Percentiles rank a stretch among this genome's conserved stretches.
Conservation (phyloP, 345 rosid genomes). For the Hibiscus mutabilis region DNA sequence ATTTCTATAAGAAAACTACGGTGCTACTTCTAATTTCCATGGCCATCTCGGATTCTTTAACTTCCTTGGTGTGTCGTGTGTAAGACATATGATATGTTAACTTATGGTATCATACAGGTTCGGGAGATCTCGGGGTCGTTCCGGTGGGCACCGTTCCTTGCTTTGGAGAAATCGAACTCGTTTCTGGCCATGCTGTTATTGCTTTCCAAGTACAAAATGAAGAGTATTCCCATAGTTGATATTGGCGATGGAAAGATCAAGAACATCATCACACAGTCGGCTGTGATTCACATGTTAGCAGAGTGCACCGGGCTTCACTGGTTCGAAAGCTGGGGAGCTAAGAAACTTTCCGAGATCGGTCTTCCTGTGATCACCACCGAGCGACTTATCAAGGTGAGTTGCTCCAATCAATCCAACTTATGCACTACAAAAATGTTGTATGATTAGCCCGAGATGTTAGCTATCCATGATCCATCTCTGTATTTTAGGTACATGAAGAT, state of each 20-base stretch:
- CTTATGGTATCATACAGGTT: constrained; percentile 45
- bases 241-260: constrained; percentile 69
- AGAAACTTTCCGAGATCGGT: constrained; percentile 77
- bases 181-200: constrained; percentile 87
- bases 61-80: neutral
- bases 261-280: constrained; percentile 85
- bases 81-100: neutral
- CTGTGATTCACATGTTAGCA: constrained; percentile 94
- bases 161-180: constrained; percentile 81
- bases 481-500: constrained; percentile 63
- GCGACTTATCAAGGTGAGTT: constrained; percentile 52
- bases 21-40: constrained; percentile 24
- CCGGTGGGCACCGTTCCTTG: constrained; percentile 99
- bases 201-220: constrained; percentile 98
- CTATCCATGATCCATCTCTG: neutral
- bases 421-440: neutral
- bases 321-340: constrained; percentile 95
- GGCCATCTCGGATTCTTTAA: constrained; percentile 2
- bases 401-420: neutral
- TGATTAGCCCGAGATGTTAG: neutral
- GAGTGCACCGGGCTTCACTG: constrained; percentile 91
- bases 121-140: constrained; percentile 93
- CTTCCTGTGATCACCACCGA: constrained; percentile 61
- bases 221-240: constrained; percentile 88
- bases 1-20: constrained; percentile 73